Conservation (phyloP, 306 rosid genomes). For the Datisca glomerata region DNA sequence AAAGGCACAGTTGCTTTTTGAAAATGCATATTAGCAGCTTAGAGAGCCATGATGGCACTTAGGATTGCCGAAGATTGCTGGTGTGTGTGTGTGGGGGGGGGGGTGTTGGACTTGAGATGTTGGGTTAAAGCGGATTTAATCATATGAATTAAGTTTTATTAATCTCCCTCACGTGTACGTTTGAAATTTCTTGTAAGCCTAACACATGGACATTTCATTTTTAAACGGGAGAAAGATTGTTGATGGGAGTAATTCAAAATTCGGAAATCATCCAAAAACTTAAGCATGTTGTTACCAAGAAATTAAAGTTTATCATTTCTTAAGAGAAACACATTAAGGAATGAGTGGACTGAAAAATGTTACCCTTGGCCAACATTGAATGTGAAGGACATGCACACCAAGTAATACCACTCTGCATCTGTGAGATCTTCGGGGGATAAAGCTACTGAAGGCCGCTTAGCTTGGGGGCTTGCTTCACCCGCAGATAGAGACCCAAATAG, state of each 20-base stretch:
- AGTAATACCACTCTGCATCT: slow-evolving; percentile 85
- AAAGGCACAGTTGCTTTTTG: slow-evolving; percentile 47
- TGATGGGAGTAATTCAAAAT: no score
- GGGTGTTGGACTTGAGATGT: no score
- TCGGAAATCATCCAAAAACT: no score
- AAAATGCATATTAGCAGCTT: slow-evolving; percentile 60
- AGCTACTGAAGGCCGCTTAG: slow-evolving; percentile 63
- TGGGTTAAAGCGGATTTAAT: no score
- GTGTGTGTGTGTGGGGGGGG: no score
- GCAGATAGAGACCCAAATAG: slow-evolving; percentile 49
- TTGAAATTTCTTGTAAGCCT: no score
- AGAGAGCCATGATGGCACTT: slow-evolving; percentile 42
- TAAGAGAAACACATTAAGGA: slow-evolving; percentile 1
- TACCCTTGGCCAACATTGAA: slow-evolving; percentile 86
- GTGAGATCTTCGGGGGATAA: slow-evolving; percentile 84
- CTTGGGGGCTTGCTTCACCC: slow-evolving; percentile 43
- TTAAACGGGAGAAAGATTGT: no score
- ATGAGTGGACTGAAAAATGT: slow-evolving; percentile 5
- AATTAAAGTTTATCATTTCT: no score
- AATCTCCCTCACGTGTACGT: no score
- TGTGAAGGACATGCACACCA: slow-evolving; percentile 83
- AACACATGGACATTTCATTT: no score
- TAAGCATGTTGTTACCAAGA: no score
- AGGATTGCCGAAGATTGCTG: slow-evolving; percentile 59
- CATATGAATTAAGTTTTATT: no score